Base-by-base conservation (phyloP, 805 yeast genomes). In the Kluyveromyces lactis region DNA sequence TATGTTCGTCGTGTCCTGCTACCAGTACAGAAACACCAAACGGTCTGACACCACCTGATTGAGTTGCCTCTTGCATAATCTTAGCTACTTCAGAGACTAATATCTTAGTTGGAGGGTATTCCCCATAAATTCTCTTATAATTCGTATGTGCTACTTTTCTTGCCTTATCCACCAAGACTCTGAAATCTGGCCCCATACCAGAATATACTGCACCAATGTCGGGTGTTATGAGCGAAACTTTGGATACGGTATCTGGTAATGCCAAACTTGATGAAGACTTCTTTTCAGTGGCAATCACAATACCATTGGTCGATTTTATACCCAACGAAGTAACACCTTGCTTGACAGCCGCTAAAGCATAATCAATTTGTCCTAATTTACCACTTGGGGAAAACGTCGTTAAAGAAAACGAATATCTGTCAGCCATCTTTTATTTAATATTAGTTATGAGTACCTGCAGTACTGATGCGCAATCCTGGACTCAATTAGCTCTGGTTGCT, bases 331-430 rank as follows among this genome's bases (percentile, higher is more conserved):
- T 89, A 38, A 92, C 96, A 62, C 99, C 99, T 60, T 87, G 95
- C 56, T 90, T 92, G 32, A 92, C 98, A 1, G 96, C 97, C 50
- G 90, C 89, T 52, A 92, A 71, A 13, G 99, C 98, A 63, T 92
- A 90, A 63, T 92, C 98, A 53, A 92, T 92, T 68, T 92, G 99
- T 36, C 89, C 95, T 50, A 92, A 76, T 70, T 92, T 92, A 51
- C 99, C 99, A 64, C 95, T 86, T 30, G 99, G 98, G 36, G 97
- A 90, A 63, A 92, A 92, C 13, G 98, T 92, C 18, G 98, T 92
- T 46, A 92, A 74, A 18, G 98, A 92, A 61, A 92, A 92, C 16
- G 97, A 87, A 67, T 92, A 92, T 73, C 98, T 79, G 64, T 92
- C 98, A 44, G 98, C 95, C 97, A 92, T 92, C 46, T 30, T 60